phyloP scores from a whole-genome alignment of 2,329 filamentous ascomycete genomes.

The Trichoderma afroharzianum region DNA sequence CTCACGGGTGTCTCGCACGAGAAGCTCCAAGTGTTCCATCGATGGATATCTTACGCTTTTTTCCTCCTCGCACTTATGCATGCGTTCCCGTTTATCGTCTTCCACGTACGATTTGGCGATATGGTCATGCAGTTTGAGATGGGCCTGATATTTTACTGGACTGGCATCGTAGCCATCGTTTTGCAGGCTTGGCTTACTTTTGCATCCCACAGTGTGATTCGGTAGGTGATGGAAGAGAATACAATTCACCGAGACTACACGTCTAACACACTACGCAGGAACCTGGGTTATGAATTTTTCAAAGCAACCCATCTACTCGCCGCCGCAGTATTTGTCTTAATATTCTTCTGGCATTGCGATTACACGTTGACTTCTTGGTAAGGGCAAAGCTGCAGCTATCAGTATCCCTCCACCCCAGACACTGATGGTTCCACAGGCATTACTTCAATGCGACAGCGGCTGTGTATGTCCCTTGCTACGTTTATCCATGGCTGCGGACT shows the following conservation, averaged over 20 bases:
- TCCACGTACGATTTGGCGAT: neutral
- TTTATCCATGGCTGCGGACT: neutral
- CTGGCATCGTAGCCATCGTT: neutral
- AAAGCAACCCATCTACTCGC: neutral
- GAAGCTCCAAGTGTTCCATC: neutral
- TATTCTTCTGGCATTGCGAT: neutral
- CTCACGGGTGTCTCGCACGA: neutral
- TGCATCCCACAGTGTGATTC: neutral
- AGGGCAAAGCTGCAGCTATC: neutral
- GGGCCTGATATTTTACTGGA: neutral
- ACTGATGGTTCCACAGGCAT: neutral
- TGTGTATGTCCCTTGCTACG: neutral
- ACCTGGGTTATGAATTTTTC: neutral
- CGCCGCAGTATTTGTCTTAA: neutral
- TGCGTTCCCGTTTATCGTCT: neutral
- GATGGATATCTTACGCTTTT: neutral
- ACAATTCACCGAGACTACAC: neutral
- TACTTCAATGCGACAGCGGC: neutral
- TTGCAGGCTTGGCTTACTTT: neutral
- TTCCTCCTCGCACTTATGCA: neutral
- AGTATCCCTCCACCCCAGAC: neutral
- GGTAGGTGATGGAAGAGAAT: neutral
- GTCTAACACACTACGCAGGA: neutral
- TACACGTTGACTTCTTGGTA: neutral
- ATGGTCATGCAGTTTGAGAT: neutral